Evolutionary conservation across 306 rosid genomes (phyloP).

Genomic region (Quercus suber): DNA sequence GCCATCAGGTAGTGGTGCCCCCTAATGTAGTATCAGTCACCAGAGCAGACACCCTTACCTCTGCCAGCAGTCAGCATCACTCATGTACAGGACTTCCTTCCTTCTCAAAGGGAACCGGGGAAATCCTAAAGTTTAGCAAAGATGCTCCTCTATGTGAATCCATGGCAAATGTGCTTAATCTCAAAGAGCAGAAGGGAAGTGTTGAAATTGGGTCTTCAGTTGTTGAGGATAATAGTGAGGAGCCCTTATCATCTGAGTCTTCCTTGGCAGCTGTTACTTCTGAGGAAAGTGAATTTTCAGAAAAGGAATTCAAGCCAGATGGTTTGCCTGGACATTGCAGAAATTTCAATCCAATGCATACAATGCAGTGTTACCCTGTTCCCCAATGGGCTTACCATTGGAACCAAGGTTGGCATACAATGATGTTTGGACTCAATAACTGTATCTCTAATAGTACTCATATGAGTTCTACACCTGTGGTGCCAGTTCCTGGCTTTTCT

Average conservation of each 20-base stretch:
- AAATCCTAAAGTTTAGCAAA: constrained; percentile 2
- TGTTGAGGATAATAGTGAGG: constrained; percentile 26
- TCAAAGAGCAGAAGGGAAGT: constrained; percentile 25
- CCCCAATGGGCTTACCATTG: constrained; percentile 48
- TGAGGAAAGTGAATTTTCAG: constrained; percentile 20
- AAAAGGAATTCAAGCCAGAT: constrained; percentile 29
- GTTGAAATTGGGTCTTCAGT: constrained; percentile 26
- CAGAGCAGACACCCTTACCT: constrained; percentile 21
- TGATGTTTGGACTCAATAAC: constrained; percentile 26
- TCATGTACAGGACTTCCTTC: constrained; percentile 17
- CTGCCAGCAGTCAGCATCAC: constrained; percentile 2
- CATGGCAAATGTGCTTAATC: constrained; percentile 35
- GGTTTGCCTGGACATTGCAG: constrained; percentile 17
- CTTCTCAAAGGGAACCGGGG: constrained; percentile 23
- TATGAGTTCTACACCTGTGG: constrained; percentile 30
- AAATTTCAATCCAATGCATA: constrained; percentile 28
- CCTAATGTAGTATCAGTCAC: constrained; percentile 20
- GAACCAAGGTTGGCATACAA: constrained; percentile 46
- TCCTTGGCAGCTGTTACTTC: constrained; percentile 28
- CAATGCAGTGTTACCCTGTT: constrained; percentile 35
- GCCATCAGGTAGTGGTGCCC: constrained; percentile 18
- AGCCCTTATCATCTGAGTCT: constrained; percentile 27
- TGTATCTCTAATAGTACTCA: constrained; percentile 22
- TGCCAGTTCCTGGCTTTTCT: constrained; percentile 38
- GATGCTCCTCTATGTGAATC: constrained; percentile 50